These are phyloP conservation scores for Clarireedia sp. DNA, from an alignment of 2,329 filamentous ascomycete genomes.

Conservation along the genomic window DNA sequence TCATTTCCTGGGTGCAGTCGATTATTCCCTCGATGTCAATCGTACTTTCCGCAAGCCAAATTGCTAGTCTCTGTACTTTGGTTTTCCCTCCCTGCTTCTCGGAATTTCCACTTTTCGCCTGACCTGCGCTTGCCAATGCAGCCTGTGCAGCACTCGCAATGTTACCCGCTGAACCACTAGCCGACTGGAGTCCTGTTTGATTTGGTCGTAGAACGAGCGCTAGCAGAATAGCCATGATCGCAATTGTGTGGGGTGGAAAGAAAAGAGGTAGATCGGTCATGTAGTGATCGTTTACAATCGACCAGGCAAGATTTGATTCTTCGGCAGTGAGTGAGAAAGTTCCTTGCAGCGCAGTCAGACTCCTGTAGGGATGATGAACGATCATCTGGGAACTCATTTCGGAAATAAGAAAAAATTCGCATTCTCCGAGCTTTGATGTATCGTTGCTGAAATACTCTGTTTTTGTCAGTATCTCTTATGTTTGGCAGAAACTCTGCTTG, in stretches of 20 bases:
- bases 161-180: slow-evolving; percentile 30
- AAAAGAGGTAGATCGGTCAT: slow-evolving; percentile 63
- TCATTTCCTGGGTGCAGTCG: slow-evolving; percentile 64
- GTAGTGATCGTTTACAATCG: slow-evolving; percentile 67
- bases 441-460: slow-evolving; percentile 55
- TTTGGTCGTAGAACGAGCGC: slow-evolving; percentile 59
- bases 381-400: slow-evolving; percentile 69
- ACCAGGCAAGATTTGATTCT: slow-evolving; percentile 58
- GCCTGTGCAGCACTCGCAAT: slow-evolving; percentile 29
- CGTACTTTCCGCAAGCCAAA: slow-evolving; percentile 62
- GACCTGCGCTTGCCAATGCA: slow-evolving; percentile 25
- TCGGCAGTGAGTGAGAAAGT: slow-evolving; percentile 54
- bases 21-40: slow-evolving; percentile 62
- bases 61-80: slow-evolving; percentile 46
- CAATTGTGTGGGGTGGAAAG: slow-evolving; percentile 61
- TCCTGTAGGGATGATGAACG: slow-evolving; percentile 65
- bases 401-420: slow-evolving; percentile 66
- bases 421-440: slow-evolving; percentile 63
- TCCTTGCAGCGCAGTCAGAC: slow-evolving; percentile 52
- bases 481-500: neutral
- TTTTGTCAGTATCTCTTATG: slow-evolving; percentile 9
- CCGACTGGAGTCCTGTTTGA: slow-evolving; percentile 36
- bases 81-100: slow-evolving; percentile 21
- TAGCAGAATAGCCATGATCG: slow-evolving; percentile 61
- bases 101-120: slow-evolving; percentile 18